Conservation (phyloP, 768 basidiomycete species). For the Psilocybe sp. region DNA sequence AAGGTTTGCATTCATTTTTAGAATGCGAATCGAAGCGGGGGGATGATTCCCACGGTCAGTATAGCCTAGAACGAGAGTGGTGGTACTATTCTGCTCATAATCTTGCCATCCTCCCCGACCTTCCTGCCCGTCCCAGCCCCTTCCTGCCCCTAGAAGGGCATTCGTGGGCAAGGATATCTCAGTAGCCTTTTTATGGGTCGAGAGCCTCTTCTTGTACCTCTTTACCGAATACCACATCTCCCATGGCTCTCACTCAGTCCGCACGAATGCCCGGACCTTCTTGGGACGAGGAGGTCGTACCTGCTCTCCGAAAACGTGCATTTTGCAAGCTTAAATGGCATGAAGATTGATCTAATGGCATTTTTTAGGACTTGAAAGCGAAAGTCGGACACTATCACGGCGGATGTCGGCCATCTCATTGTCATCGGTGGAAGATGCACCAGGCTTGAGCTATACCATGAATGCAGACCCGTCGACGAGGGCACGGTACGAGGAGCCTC, state of each 20-base stretch:
- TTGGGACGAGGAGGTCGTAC: slow-evolving; percentile 85
- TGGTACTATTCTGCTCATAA: too few species aligned
- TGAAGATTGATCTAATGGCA: neutral
- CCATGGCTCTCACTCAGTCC: slow-evolving; percentile 43
- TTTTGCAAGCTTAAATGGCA: slow-evolving; percentile 12
- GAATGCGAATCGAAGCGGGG: too few species aligned
- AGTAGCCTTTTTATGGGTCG: neutral
- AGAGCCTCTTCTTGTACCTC: neutral
- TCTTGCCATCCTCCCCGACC: too few species aligned
- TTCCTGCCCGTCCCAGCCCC: too few species aligned
- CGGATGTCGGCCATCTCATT: slow-evolving; percentile 29
- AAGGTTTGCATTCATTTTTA: too few species aligned
- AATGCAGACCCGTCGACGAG: slow-evolving; percentile 10
- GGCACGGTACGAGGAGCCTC: slow-evolving; percentile 8
- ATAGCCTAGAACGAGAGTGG: too few species aligned
- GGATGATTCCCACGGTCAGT: too few species aligned
- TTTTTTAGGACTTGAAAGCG: slow-evolving; percentile 68
- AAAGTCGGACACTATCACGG: slow-evolving; percentile 62
- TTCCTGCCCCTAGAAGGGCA: neutral
- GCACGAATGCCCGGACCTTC: slow-evolving; percentile 44
- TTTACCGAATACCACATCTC: too few species aligned
- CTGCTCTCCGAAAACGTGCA: slow-evolving; percentile 75
- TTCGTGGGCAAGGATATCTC: neutral
- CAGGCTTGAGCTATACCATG: slow-evolving; percentile 18
- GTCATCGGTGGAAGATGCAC: slow-evolving; percentile 15